Evolutionary conservation across 352 stramenopile genomes (phyloP).

Genomic region (Phytophthora citricola): DNA sequence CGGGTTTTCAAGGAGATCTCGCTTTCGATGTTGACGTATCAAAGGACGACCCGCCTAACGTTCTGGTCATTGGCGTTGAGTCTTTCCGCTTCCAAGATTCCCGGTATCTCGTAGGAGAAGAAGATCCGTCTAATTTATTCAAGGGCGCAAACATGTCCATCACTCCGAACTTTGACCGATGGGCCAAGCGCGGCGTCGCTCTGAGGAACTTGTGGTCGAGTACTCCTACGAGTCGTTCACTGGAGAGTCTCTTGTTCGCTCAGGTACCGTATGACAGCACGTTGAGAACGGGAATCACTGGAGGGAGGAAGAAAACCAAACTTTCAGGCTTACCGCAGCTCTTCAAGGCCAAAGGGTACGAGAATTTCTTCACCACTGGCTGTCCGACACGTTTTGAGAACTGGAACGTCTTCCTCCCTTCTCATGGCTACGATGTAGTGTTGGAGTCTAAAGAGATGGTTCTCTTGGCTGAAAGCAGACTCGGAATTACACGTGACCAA

Average conservation of each 20-base stretch:
- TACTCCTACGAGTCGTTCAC: slow-evolving; percentile 56
- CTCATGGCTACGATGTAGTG: slow-evolving; percentile 54
- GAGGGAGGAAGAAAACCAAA: slow-evolving; percentile 28
- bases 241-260: slow-evolving; percentile 60
- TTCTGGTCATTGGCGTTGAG: slow-evolving; percentile 56
- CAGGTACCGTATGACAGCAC: slow-evolving; percentile 54
- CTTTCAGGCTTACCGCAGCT: slow-evolving; percentile 57
- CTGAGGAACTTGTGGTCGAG: slow-evolving; percentile 67
- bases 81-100: slow-evolving; percentile 65
- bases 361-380: slow-evolving; percentile 53
- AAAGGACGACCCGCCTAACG: slow-evolving; percentile 44
- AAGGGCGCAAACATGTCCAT: slow-evolving; percentile 39
- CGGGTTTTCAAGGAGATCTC: slow-evolving; percentile 47
- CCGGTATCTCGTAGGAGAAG: slow-evolving; percentile 52
- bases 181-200: slow-evolving; percentile 51
- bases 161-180: slow-evolving; percentile 58
- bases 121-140: slow-evolving; percentile 43
- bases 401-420: slow-evolving; percentile 52
- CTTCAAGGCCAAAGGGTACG: slow-evolving; percentile 55
- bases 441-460: slow-evolving; percentile 45
- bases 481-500: slow-evolving; percentile 39
- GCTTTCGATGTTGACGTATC: slow-evolving; percentile 50
- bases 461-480: slow-evolving; percentile 31
- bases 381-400: slow-evolving; percentile 48
- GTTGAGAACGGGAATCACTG: slow-evolving; percentile 39